These are phyloP conservation scores for Ganoderma leucocontextum DNA, from an alignment of 1,284 basidiomycete genomes.

Conservation along the genomic window DNA sequence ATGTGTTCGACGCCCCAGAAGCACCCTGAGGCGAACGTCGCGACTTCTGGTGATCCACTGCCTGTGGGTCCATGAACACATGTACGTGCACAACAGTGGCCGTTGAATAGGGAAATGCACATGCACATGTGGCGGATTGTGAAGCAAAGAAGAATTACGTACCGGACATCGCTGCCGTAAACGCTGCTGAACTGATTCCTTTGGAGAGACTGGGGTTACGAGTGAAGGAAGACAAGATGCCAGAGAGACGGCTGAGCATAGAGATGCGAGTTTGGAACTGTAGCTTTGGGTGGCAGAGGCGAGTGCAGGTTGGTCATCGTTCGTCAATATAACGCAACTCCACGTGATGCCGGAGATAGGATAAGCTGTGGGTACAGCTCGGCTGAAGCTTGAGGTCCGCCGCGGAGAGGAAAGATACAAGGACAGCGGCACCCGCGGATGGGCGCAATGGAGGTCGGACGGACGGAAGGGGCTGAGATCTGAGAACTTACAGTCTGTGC, in stretches of 20 bases:
- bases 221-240: constrained; percentile 22
- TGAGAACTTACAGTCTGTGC: neutral
- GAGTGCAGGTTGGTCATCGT: constrained; percentile 19
- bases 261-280: constrained; percentile 12
- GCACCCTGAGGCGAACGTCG: constrained; percentile 81
- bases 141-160: constrained; percentile 8
- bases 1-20: constrained; percentile 89
- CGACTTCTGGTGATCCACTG: constrained; percentile 56
- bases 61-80: constrained; percentile 11
- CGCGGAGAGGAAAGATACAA: neutral
- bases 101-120: constrained; percentile 10
- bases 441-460: neutral
- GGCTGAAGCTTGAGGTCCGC: neutral
- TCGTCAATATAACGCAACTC: constrained; percentile 28
- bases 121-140: neutral
- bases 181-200: constrained; percentile 27
- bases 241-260: constrained; percentile 33
- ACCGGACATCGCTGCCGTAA: constrained; percentile 31
- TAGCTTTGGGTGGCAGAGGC: neutral
- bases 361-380: neutral
- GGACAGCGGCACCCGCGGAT: neutral
- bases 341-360: constrained; percentile 23
- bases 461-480: neutral
- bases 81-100: neutral
- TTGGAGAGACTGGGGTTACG: constrained; percentile 18